phyloP scores from a whole-genome alignment of 2,329 filamentous ascomycete species.

The Fusarium phyllophilum region DNA sequence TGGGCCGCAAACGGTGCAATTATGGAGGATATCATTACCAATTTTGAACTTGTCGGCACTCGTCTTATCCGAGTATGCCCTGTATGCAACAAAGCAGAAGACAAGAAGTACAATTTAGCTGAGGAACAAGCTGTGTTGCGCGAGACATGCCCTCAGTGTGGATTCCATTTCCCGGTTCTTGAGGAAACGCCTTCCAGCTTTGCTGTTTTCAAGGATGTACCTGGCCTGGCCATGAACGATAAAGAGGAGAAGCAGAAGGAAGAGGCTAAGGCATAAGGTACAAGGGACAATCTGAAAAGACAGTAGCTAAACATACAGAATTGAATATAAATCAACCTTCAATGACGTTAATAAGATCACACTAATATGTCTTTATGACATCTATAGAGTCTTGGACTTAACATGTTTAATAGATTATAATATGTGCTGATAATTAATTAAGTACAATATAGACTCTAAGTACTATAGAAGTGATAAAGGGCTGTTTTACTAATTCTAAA shows the following conservation, averaged over 20 bases:
- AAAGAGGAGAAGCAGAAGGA: not conserved
- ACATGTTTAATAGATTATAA: too few species aligned
- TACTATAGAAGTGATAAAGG: too few species aligned
- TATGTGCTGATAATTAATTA: too few species aligned
- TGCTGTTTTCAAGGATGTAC: conserved; percentile 25
- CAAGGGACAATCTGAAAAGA: rapidly evolving
- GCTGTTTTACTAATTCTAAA: too few species aligned
- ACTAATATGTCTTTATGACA: rapidly evolving
- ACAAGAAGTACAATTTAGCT: conserved; percentile 36
- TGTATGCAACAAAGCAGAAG: conserved; percentile 29
- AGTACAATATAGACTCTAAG: too few species aligned
- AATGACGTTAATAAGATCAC: too few species aligned
- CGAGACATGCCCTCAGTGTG: conserved; percentile 32
- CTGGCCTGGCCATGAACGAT: not conserved
- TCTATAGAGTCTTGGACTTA: rapidly evolving
- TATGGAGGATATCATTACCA: conserved; percentile 38
- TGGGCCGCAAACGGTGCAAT: conserved; percentile 31
- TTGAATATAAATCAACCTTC: too few species aligned
- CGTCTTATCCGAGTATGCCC: conserved; percentile 29
- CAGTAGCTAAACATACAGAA: too few species aligned
- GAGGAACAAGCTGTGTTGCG: conserved; percentile 30
- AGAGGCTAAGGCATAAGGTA: not conserved
- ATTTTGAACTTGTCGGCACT: conserved; percentile 36
- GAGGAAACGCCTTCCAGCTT: conserved; percentile 32
- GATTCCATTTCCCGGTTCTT: conserved; percentile 30